Percentiles rank a stretch among this genome's conserved stretches.
These are phyloP conservation scores for Camelina sativa DNA, from an alignment of 345 rosid genomes.

Conservation along the genomic window DNA sequence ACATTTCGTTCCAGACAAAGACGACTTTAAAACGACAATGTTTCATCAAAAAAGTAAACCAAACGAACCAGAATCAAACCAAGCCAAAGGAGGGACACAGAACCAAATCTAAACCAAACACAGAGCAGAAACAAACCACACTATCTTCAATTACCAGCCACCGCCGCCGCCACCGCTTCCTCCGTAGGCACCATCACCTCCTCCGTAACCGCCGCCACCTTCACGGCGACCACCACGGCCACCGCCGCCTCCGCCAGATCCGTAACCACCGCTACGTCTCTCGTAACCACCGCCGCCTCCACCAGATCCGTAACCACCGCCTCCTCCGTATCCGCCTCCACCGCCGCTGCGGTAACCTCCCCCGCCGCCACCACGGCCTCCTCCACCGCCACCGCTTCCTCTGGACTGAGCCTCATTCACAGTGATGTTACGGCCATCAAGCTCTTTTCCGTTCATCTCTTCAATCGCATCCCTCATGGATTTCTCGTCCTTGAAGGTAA, in stretches of 20 bases:
- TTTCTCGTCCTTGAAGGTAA: slow-evolving; percentile 80
- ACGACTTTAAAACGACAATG: slow-evolving; percentile 24
- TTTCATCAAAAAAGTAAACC: slow-evolving; percentile 36
- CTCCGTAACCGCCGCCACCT: slow-evolving; percentile 37
- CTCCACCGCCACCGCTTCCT: slow-evolving; percentile 53
- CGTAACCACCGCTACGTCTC: slow-evolving; percentile 29
- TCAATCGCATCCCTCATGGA: slow-evolving; percentile 89
- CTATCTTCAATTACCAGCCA: slow-evolving; percentile 30
- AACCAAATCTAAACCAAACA: slow-evolving; percentile 26
- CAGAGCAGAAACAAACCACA: neutral
- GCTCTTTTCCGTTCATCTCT: slow-evolving; percentile 85
- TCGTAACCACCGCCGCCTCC: slow-evolving; percentile 41
- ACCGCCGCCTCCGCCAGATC: slow-evolving; percentile 42
- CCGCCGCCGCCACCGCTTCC: slow-evolving; percentile 40
- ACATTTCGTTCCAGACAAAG: slow-evolving; percentile 25
- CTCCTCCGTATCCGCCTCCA: slow-evolving; percentile 47
- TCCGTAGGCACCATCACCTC: slow-evolving; percentile 40
- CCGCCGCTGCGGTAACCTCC: slow-evolving; percentile 49
- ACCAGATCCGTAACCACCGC: slow-evolving; percentile 47
- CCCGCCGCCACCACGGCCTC: slow-evolving; percentile 54
- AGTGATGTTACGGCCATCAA: slow-evolving; percentile 79
- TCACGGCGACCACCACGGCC: slow-evolving; percentile 23
- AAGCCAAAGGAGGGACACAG: neutral
- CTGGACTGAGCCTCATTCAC: slow-evolving; percentile 93
- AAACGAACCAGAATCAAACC: slow-evolving; percentile 28